These are phyloP conservation scores for Penicillium salamii DNA, from an alignment of 495 filamentous ascomycete species.

Conservation along the genomic window DNA sequence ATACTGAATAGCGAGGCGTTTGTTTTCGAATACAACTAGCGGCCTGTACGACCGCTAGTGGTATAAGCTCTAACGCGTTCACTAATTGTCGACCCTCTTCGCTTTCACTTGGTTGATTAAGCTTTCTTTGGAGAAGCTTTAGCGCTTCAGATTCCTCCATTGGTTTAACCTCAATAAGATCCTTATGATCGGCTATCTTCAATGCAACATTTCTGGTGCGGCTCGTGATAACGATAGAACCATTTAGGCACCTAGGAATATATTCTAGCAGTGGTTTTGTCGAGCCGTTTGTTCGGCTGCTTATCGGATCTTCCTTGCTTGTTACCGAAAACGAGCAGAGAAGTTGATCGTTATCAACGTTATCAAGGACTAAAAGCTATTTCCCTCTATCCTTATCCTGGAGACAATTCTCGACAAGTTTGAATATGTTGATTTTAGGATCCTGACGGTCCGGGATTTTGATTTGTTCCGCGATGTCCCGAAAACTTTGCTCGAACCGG, in stretches of 20 bases:
- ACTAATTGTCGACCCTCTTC: conserved; percentile 22
- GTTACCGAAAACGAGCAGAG: conserved; percentile 13
- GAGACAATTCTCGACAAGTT: conserved; percentile 38
- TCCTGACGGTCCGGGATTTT: conserved; percentile 35
- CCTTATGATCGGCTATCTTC: conserved; percentile 21
- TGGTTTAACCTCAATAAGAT: conserved; percentile 38
- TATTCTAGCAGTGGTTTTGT: neutral
- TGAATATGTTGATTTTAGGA: conserved; percentile 36
- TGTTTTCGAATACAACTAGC: conserved; percentile 41
- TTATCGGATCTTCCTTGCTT: conserved; percentile 1
- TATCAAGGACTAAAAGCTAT: conserved; percentile 12
- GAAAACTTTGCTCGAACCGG: conserved; percentile 39
- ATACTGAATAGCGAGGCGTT: conserved; percentile 19
- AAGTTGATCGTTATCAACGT: conserved; percentile 17
- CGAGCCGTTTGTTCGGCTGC: conserved; percentile 13
- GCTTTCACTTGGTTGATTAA: conserved; percentile 12
- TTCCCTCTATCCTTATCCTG: conserved; percentile 24
- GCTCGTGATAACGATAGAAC: conserved; percentile 33
- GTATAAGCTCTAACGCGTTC: conserved; percentile 41
- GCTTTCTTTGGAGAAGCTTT: conserved; percentile 40
- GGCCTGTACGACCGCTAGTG: conserved; percentile 50
- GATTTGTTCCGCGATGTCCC: conserved; percentile 34
- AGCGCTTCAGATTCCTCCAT: conserved; percentile 31
- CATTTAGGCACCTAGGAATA: neutral
- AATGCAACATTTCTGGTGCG: conserved; percentile 23